Evolutionary conservation across 1,139 yeast genomes (phyloP), one percentile per base, ranked within the genome.

Genomic region (Candida labiduridarum): DNA sequence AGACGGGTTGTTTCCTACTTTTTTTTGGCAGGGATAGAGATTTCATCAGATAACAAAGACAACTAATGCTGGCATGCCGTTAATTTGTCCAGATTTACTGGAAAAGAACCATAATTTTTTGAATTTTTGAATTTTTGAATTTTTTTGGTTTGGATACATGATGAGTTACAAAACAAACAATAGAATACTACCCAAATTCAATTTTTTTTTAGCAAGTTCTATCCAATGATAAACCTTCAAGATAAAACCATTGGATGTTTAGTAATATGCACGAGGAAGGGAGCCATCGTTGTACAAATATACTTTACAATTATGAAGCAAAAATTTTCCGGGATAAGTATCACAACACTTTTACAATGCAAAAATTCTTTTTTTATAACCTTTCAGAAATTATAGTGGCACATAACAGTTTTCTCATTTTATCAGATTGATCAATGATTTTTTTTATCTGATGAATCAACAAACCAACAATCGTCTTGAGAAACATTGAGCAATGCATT

Each of bases 351-450:
- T 36, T 16, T 25, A 9, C 27, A n/a, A 7, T 11, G 10, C 12
- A 38, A n/a, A 38, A 38, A 38, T 36, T 18, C 12, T 19, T 4
- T 3, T 3, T 19, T 19, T 19, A 19, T 19, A 19, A 19, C 15
- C 11, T 14, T 34, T 2, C 31, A 31, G 41, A 29, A 38, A 22
- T 22, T 38, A 30, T 36, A 14, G 4, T 31, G 34, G n/a, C 14
- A 31, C 34, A 25, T 25, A 25, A 25, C 29, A 25, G 10, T 25
- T 25, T 6, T 4, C n/a, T 7, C 18, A 34, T 8, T 22, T 38
- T 38, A 38, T 38, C 41, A 19, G 41, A 38, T 38, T 38, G 15
- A 38, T 38, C 41, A 34, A 34, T 16, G 38, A 34, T 16, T 8
- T 18, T 36, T 18, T 36, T 36, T 36, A 36, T 36, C 40, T 36